phyloP scores from a whole-genome alignment of 805 yeast genomes.

The Maudiozyma saulgeensis region DNA sequence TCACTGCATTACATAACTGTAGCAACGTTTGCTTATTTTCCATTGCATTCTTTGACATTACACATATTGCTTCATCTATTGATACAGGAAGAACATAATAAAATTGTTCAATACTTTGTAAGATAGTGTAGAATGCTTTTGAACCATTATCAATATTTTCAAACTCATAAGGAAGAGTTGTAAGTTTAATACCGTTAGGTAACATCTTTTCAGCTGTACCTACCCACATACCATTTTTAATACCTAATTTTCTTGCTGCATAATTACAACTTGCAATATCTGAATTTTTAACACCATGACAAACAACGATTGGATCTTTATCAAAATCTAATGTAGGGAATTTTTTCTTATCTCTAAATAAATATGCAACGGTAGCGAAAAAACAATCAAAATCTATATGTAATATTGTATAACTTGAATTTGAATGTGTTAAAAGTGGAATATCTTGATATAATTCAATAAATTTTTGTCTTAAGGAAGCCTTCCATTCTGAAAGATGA shows the following conservation, averaged over 20 bases:
- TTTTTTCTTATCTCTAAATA: constrained; percentile 34
- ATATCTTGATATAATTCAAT: constrained; percentile 24
- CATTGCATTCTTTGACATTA: constrained; percentile 3
- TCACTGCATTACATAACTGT: constrained; percentile 21
- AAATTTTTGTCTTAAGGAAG: constrained; percentile 56
- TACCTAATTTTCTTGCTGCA: constrained; percentile 69
- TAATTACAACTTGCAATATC: constrained; percentile 93
- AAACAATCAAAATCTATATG: constrained; percentile 94
- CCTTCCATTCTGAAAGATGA: constrained; percentile 81
- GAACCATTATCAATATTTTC: constrained; percentile 61
- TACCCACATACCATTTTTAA: constrained; percentile 87
- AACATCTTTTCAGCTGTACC: constrained; percentile 53
- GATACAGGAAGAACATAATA: constrained; percentile 63
- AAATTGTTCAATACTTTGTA: constrained; percentile 22
- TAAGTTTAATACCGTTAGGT: constrained; percentile 40
- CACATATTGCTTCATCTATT: constrained; percentile 75
- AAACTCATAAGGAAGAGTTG: constrained; percentile 64
- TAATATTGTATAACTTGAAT: constrained; percentile 34
- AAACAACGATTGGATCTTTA: constrained; percentile 51
- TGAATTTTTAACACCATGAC: constrained; percentile 41
- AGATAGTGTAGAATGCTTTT: constrained; percentile 48
- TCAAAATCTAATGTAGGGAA: constrained; percentile 25
- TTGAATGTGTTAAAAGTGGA: neutral
- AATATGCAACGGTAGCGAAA: constrained; percentile 77
- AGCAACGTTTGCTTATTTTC: neutral